Evolutionary conservation across 805 yeast species (phyloP), one percentile per base, ranked within the genome.

Genomic region (Sungouiella thailandica): DNA sequence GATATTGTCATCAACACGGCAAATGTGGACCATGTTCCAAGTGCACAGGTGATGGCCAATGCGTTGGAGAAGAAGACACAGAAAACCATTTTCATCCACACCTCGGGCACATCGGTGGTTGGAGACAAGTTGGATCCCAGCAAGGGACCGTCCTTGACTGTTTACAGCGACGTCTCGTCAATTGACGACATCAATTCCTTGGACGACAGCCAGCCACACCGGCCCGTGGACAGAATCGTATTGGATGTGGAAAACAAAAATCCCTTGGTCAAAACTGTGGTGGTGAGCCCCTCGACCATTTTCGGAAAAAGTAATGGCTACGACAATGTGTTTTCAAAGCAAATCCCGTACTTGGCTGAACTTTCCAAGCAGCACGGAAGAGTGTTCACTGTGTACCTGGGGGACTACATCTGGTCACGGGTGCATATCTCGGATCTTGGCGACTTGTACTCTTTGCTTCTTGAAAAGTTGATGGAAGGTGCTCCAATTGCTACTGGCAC

Each of bases 361-460:
- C 27, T 48, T 14, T 40, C 55, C 15, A 29, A 40, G 19, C 34
- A 43, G 31, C 32, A 41, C 31, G 39, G 47, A 17, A 39, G 52
- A 31, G 50, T 49, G 6, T 56, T 52, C 32, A 40, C 50, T 8
- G 59, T 58, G 13, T 53, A 52, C 23, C 34, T 40, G 12, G 67
- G 68, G 7, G 34, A 52, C 11, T 53, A 53, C 23, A 41, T 48
- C 27, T 64, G 70, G 70, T 50, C 51, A 28, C 60, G 55, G 29
- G 50, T 64, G 10, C 60, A 62, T 37, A 50, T 63, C 23, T 31
- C 43, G 13, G 66, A 62, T 36, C 43, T 64, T 23, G 65, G 62
- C 5, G 46, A 47, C 2, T 47, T 61, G 27, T 62, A 56, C 43
- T 24, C 24, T 9, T 37, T 55, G 17, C 32, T 64, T 7, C 34